These are phyloP conservation scores for Aciculoconidium aculeatum DNA, from an alignment of 805 yeast genomes.

Conservation along the genomic window DNA sequence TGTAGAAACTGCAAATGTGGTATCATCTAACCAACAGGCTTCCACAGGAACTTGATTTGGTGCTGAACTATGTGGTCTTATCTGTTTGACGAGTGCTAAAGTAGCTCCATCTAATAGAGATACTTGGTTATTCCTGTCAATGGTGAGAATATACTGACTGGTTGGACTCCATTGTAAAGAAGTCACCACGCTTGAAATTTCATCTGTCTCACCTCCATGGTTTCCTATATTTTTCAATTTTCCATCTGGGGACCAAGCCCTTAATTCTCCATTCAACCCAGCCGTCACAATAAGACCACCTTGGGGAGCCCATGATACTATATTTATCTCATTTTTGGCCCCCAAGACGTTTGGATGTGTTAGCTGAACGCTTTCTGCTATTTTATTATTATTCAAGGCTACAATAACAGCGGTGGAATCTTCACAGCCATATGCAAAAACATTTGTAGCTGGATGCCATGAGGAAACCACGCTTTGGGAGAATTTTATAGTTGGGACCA, in stretches of 20 bases:
- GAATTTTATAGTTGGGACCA: constrained; percentile 34
- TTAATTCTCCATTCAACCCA: constrained; percentile 62
- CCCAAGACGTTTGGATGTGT: constrained; percentile 22
- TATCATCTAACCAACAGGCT: constrained; percentile 68
- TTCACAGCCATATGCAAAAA: constrained; percentile 51
- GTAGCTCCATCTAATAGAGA: constrained; percentile 59
- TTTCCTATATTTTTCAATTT: constrained; percentile 45
- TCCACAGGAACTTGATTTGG: constrained; percentile 28
- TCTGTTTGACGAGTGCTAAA: constrained; percentile 28
- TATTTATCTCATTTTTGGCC: constrained; percentile 21
- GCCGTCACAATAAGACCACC: constrained; percentile 63
- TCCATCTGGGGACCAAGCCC: constrained; percentile 77
- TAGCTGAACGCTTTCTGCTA: constrained; percentile 25
- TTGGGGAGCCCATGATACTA: constrained; percentile 57
- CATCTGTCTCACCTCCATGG: constrained; percentile 6
- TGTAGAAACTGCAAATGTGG: constrained; percentile 69
- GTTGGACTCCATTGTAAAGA: constrained; percentile 69
- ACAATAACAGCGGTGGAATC: constrained; percentile 43
- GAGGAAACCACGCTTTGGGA: constrained; percentile 41
- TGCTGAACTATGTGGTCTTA: constrained; percentile 12
- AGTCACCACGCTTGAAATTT: constrained; percentile 41
- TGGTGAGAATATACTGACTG: constrained; percentile 50
- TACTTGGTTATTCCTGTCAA: constrained; percentile 42
- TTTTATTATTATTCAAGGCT: constrained; percentile 23
- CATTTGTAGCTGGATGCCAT: constrained; percentile 52